Evolutionary conservation across 768 basidiomycete genomes (phyloP).

Genomic region (Suillus lakei): DNA sequence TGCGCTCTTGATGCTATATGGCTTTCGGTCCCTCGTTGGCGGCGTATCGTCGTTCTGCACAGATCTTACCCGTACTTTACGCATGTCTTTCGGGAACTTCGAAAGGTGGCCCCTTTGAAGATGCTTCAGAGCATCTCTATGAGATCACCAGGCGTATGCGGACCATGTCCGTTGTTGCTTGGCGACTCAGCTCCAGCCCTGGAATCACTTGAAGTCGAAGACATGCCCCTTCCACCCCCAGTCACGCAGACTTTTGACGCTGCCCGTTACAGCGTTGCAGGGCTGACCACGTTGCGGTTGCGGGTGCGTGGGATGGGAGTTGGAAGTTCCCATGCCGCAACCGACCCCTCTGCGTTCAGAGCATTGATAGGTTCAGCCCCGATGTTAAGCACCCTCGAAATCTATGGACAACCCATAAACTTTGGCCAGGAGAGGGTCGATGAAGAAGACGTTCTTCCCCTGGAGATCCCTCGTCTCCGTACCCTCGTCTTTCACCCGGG

Average conservation of each 20-base stretch:
- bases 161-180: constrained; percentile 2
- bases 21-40: constrained; percentile 6
- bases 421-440: constrained; percentile 4
- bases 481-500: constrained; percentile 12
- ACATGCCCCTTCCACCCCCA: constrained; percentile 8
- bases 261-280: constrained; percentile 7
- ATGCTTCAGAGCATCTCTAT: constrained; percentile 9
- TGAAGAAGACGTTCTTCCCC: constrained; percentile 4
- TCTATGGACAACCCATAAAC: constrained; percentile 5
- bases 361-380: constrained; percentile 7
- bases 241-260: constrained; percentile 7
- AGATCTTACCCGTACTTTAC: constrained; percentile 8
- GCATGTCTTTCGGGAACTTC: constrained; percentile 6
- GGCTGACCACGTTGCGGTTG: constrained; percentile 5
- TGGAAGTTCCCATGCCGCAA: constrained; percentile 7
- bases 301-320: background rate
- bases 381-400: constrained; percentile 5
- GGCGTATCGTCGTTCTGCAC: constrained; percentile 3
- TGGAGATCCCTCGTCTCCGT: constrained; percentile 12
- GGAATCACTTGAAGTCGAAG: constrained; percentile 4
- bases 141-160: background rate
- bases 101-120: background rate
- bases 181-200: constrained; percentile 2
- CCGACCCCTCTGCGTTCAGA: constrained; percentile 8
- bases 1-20: background rate